Evolutionary conservation across 2,329 filamentous ascomycete species (phyloP).

Genomic region (Xylaria sp.): DNA sequence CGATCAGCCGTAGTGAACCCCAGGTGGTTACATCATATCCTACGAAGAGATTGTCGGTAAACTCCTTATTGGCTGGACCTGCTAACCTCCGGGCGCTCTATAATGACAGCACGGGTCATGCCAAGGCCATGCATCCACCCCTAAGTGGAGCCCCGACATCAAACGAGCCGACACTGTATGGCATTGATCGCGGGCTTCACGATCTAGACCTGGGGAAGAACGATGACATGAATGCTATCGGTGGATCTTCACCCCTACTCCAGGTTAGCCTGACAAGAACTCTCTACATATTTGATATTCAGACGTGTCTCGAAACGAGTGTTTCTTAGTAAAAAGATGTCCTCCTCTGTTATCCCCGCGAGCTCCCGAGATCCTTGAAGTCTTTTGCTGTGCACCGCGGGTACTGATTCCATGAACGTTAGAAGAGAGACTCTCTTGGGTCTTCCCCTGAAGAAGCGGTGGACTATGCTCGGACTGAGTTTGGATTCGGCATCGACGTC

Average conservation of each 20-base stretch:
- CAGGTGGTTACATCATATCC: conserved; percentile 22
- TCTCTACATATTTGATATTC: background rate
- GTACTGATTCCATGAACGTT: background rate
- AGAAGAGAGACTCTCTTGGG: conserved; percentile 24
- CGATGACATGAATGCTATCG: conserved; percentile 63
- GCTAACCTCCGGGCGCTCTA: conserved; percentile 32
- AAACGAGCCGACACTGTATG: conserved; percentile 51
- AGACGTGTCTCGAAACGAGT: background rate
- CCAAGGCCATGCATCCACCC: conserved; percentile 24
- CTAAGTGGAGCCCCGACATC: conserved; percentile 24
- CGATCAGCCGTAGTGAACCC: conserved; percentile 20
- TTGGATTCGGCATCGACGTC: conserved; percentile 43
- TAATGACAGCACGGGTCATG: conserved; percentile 23
- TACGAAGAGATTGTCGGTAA: conserved; percentile 53
- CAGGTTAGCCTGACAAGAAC: conserved; percentile 8
- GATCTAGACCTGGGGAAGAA: conserved; percentile 68
- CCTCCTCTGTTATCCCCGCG: background rate
- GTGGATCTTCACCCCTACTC: conserved; percentile 33
- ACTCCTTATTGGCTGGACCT: conserved; percentile 55
- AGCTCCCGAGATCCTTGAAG: background rate
- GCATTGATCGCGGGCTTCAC: conserved; percentile 63
- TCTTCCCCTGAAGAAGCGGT: conserved; percentile 31
- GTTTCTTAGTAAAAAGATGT: background rate
- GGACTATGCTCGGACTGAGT: conserved; percentile 37
- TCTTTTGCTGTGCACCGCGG: background rate